Conservation (phyloP, 208 protist species). For the Acanthamoeba lenticulata region DNA sequence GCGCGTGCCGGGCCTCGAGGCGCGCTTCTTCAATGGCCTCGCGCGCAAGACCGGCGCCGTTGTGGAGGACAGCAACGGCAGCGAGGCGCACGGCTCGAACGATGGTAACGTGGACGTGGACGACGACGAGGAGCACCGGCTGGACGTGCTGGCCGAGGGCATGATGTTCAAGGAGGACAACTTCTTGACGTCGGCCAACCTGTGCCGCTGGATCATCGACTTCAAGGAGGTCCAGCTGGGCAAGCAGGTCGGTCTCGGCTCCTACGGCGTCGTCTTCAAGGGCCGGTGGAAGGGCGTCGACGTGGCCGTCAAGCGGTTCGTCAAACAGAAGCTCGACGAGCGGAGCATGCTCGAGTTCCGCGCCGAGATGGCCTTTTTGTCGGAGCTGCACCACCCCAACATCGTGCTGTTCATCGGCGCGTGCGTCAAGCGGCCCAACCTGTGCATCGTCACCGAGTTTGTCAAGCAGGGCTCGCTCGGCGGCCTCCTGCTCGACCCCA, state of each 20-base stretch:
- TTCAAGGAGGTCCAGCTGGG: neutral
- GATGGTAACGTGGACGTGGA: neutral
- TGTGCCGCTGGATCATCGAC: slow-evolving; percentile 21
- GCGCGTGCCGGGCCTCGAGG: neutral
- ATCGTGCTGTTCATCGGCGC: slow-evolving; percentile 20
- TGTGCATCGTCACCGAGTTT: slow-evolving; percentile 14
- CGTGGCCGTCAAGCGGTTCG: neutral
- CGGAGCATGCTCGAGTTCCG: neutral
- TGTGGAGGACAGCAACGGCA: neutral
- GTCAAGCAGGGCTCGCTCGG: neutral
- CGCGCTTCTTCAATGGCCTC: neutral
- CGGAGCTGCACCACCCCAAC: slow-evolving; percentile 13
- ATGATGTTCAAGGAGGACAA: slow-evolving; percentile 22
- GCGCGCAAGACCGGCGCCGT: neutral
- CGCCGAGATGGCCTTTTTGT: neutral
- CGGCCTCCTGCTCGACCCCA: neutral
- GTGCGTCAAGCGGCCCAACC: neutral
- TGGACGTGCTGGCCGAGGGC: neutral
- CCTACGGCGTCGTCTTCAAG: slow-evolving; percentile 14
- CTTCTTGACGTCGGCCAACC: slow-evolving; percentile 18
- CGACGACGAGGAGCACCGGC: neutral
- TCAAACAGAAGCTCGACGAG: slow-evolving; percentile 6
- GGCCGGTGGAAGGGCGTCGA: neutral
- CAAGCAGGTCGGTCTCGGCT: neutral
- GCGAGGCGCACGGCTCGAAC: neutral